Evolutionary conservation across 768 basidiomycete species (phyloP).

Genomic region (Amanita jacksonii): DNA sequence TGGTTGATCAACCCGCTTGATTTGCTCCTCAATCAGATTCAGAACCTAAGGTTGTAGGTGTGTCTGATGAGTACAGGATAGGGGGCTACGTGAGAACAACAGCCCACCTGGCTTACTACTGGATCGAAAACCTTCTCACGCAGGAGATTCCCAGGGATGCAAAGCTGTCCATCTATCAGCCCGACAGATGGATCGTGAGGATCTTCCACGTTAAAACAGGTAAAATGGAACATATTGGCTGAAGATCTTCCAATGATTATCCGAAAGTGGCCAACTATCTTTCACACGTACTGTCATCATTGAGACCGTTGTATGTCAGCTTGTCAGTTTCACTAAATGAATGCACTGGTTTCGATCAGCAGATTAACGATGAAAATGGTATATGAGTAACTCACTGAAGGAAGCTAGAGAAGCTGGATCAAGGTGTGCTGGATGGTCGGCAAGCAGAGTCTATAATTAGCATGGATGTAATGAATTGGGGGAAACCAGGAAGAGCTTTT

Average conservation of each 20-base stretch:
- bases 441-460: slow-evolving; percentile 38
- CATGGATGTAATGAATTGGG: too few species aligned
- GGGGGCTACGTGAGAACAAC: slow-evolving; percentile 7
- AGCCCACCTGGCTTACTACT: slow-evolving; percentile 62
- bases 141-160: slow-evolving; percentile 71
- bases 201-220: slow-evolving; percentile 83
- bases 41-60: slow-evolving; percentile 46
- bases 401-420: slow-evolving; percentile 76
- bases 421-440: slow-evolving; percentile 80
- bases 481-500: too few species aligned
- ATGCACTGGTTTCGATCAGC: slow-evolving; percentile 40
- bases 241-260: slow-evolving; percentile 2
- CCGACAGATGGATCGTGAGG: slow-evolving; percentile 75
- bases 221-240: slow-evolving; percentile 85
- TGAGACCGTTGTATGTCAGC: slow-evolving; percentile 58
- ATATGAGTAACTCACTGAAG: slow-evolving; percentile 41
- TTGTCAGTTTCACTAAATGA: slow-evolving; percentile 88
- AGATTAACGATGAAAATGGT: slow-evolving; percentile 4
- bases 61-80: background rate
- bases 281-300: slow-evolving; percentile 56
- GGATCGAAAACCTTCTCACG: slow-evolving; percentile 88
- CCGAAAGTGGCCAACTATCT: background rate
- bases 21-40: slow-evolving; percentile 70
- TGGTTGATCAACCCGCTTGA: slow-evolving; percentile 52
- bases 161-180: slow-evolving; percentile 73